Evolutionary conservation across 1,139 yeast species (phyloP).

Genomic region (Yamadazyma kanchanaburiensis): DNA sequence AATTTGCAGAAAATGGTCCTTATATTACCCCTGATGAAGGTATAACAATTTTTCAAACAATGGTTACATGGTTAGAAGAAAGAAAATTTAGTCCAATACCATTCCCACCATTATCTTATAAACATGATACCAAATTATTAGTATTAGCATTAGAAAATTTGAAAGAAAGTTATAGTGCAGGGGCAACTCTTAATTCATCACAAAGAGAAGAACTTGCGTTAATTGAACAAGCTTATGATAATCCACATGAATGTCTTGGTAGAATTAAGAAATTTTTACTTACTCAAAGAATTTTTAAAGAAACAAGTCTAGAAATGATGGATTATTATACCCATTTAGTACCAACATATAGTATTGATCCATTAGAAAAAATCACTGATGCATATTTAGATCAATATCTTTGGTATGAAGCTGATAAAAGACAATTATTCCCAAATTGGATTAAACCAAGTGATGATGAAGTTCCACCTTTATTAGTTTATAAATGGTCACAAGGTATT

Average conservation of each 20-base stretch:
- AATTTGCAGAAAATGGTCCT: conserved; percentile 84
- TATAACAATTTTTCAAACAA: conserved; percentile 75
- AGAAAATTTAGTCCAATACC: conserved; percentile 85
- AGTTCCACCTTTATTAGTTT: conserved; percentile 85
- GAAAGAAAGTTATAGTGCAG: conserved; percentile 80
- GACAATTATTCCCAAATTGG: conserved; percentile 93
- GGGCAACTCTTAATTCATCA: conserved; percentile 76
- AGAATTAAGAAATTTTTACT: conserved; percentile 78
- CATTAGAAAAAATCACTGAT: conserved; percentile 92
- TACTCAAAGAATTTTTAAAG: conserved; percentile 91
- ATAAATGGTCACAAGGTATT: conserved; percentile 95
- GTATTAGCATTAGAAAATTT: conserved; percentile 86
- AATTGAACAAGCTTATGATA: conserved; percentile 95
- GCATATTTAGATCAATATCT: conserved; percentile 93
- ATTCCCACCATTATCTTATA: conserved; percentile 88
- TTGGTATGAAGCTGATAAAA: conserved; percentile 92
- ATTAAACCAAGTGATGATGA: conserved; percentile 93
- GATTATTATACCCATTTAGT: conserved; percentile 82
- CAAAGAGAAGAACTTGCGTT: conserved; percentile 92
- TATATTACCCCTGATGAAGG: conserved; percentile 86
- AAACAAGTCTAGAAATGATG: conserved; percentile 85
- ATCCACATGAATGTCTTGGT: conserved; percentile 89
- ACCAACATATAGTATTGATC: conserved; percentile 87
- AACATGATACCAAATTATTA: conserved; percentile 87
- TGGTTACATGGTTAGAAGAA: conserved; percentile 92